Conservation (phyloP, 2,329 filamentous ascomycete genomes). For the Alternaria panax region DNA sequence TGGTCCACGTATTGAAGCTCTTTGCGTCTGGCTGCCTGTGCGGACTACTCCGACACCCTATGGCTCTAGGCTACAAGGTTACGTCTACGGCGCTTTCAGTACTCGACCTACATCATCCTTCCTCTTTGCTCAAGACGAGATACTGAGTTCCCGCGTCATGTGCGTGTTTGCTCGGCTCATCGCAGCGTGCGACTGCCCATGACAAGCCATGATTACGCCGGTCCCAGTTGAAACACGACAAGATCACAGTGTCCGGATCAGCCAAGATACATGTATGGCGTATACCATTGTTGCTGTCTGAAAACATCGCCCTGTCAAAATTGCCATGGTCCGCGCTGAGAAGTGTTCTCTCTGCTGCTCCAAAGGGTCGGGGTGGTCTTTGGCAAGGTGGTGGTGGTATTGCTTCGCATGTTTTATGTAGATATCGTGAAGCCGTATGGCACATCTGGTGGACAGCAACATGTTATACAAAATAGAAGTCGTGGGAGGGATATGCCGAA, state of each 20-base stretch:
- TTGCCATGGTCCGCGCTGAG: not conserved
- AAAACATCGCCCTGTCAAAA: not conserved
- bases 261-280: not conserved
- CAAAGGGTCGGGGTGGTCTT: not conserved
- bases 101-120: not conserved
- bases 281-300: not conserved
- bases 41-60: conserved; percentile 3
- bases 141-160: not conserved
- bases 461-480: conserved; percentile 4
- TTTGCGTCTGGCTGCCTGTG: not conserved
- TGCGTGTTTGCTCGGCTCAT: not conserved
- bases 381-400: conserved; percentile 12
- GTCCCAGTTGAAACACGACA: not conserved
- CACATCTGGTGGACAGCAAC: conserved; percentile 6
- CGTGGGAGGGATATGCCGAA: conserved; percentile 2
- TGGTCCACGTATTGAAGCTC: conserved; percentile 3
- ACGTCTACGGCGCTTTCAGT: conserved; percentile 1
- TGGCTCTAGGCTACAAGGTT: conserved; percentile 10
- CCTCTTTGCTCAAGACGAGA: not conserved
- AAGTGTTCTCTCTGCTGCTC: not conserved
- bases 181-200: not conserved
- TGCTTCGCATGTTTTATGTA: conserved; percentile 34
- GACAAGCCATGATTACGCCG: not conserved
- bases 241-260: not conserved
- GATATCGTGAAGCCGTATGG: conserved; percentile 27